Percentiles rank a stretch among this genome's conserved stretches.
Evolutionary conservation across 148 eudicot genomes (phyloP).

Genomic region (Pouteria glomerata): DNA sequence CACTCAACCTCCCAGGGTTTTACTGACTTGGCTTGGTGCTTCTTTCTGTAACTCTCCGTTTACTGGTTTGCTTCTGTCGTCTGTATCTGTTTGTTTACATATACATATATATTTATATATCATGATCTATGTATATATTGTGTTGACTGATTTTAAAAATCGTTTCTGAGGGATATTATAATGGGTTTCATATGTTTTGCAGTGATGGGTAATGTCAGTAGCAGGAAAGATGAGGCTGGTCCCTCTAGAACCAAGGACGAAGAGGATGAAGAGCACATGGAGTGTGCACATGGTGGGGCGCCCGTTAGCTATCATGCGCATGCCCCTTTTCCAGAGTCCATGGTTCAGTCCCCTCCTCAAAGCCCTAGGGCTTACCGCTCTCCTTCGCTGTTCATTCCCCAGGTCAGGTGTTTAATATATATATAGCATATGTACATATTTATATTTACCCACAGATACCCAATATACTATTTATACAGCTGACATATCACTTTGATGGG

Average conservation of each 20-base stretch:
- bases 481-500: background rate
- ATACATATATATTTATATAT: background rate
- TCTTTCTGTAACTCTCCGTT: constrained; percentile 3
- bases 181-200: constrained; percentile 11
- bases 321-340: constrained; percentile 18
- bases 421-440: background rate
- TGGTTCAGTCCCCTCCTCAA: constrained; percentile 43
- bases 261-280: constrained; percentile 25
- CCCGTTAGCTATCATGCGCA: constrained; percentile 20
- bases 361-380: constrained; percentile 34
- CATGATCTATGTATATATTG: background rate
- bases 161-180: background rate
- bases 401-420: constrained; percentile 22
- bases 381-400: constrained; percentile 44
- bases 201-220: constrained; percentile 66
- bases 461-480: no score
- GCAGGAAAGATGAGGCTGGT: constrained; percentile 34
- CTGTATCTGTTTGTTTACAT: background rate
- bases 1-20: background rate
- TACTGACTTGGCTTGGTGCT: background rate
- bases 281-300: constrained; percentile 17
- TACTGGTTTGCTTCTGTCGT: background rate
- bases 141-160: background rate
- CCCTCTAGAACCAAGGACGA: constrained; percentile 21
- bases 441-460: no score